These are phyloP conservation scores for Gilbertella persicaria DNA, from an alignment of 371 early-diverging fungal species.

Conservation along the genomic window DNA sequence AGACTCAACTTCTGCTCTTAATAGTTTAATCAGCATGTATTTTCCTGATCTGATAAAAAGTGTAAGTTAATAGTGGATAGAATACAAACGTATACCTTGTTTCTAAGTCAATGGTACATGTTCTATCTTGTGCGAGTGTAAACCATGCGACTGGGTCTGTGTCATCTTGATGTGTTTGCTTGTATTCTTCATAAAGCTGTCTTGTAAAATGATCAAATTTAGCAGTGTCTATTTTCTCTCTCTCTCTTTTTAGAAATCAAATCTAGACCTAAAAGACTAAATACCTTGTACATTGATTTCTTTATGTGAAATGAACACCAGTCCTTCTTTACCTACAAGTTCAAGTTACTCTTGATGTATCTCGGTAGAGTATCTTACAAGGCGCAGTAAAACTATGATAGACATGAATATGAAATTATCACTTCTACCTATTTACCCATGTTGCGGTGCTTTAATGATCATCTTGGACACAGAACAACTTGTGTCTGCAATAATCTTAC, in stretches of 20 bases:
- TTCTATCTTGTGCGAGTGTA: conserved; percentile 4
- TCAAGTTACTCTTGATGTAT: not conserved
- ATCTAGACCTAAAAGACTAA: not conserved
- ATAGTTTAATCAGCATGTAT: conserved; percentile 23
- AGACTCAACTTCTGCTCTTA: conserved; percentile 11
- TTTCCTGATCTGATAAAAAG: conserved; percentile 20
- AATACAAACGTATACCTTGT: not conserved
- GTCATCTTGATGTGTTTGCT: conserved; percentile 3
- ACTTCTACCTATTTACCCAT: conserved; percentile 15
- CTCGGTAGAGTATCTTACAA: conserved; percentile 7
- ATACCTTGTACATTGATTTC: conserved; percentile 20
- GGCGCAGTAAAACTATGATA: conserved; percentile 22
- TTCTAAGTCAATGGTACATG: conserved; percentile 3
- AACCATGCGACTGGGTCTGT: conserved; percentile 28
- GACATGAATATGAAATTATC: not conserved
- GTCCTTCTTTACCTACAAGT: conserved; percentile 21
- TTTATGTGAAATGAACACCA: conserved; percentile 23
- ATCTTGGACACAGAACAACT: conserved; percentile 22
- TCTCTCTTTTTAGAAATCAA: not conserved
- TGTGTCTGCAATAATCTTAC: conserved; percentile 12
- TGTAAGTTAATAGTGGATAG: not conserved
- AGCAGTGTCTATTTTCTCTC: conserved; percentile 7
- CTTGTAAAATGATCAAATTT: conserved; percentile 24
- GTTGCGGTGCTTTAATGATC: conserved; percentile 18
- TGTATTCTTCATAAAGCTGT: conserved; percentile 16